Evolutionary conservation across 257 asterid genomes (phyloP).

Genomic region (Euphrasia confusa): DNA sequence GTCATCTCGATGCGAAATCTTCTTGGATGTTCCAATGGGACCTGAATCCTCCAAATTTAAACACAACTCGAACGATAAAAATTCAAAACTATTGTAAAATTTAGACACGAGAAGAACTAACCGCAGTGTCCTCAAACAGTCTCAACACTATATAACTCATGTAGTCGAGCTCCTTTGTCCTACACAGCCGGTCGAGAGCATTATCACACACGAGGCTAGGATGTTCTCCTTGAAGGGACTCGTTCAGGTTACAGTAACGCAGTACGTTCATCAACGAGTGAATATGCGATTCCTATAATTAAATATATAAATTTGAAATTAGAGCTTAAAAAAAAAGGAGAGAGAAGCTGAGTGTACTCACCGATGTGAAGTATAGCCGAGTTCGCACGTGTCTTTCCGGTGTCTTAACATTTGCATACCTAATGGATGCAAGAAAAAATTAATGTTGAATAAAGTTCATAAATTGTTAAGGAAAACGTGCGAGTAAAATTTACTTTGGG

Average conservation of each 20-base stretch:
- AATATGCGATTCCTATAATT: constrained; percentile 87
- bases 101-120: constrained; percentile 30
- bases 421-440: constrained; percentile 28
- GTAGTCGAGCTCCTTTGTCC: constrained; percentile 92
- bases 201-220: constrained; percentile 72
- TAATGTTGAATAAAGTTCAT: constrained; percentile 15
- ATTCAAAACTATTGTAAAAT: background rate
- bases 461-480: background rate
- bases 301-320: background rate
- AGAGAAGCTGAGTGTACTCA: constrained; percentile 32
- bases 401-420: constrained; percentile 83
- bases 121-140: constrained; percentile 87
- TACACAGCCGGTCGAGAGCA: constrained; percentile 76
- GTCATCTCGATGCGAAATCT: constrained; percentile 83
- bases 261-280: constrained; percentile 97
- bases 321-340: background rate
- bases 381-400: constrained; percentile 94
- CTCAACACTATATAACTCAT: constrained; percentile 95
- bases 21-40: constrained; percentile 76
- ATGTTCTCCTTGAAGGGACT: constrained; percentile 85
- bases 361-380: constrained; percentile 88
- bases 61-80: background rate
- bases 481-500: constrained; percentile 52
- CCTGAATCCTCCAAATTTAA: constrained; percentile 39
- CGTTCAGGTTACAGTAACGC: constrained; percentile 96